Evolutionary conservation across 1,139 yeast species (phyloP).

Genomic region (Kluyveromyces sp.): DNA sequence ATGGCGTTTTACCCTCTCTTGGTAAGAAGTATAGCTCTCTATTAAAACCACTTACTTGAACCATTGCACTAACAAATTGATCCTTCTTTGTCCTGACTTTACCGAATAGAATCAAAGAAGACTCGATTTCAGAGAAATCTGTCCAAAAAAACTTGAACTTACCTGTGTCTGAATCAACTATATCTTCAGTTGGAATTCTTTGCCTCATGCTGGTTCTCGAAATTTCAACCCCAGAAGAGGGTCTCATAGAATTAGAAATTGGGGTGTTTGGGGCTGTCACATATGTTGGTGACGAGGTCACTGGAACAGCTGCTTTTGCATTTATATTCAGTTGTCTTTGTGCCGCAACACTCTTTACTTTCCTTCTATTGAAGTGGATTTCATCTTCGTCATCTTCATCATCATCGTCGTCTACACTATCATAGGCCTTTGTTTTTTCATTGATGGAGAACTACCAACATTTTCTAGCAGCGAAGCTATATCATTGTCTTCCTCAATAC

Average conservation of each 20-base stretch:
- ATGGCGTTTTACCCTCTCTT: constrained; percentile 42
- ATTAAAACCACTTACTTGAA: constrained; percentile 62
- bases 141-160: constrained; percentile 78
- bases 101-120: constrained; percentile 72
- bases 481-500: constrained; percentile 5
- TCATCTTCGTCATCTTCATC: constrained; percentile 44
- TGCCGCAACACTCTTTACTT: constrained; percentile 30
- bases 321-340: constrained; percentile 30
- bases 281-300: constrained; percentile 23
- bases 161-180: constrained; percentile 37
- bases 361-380: constrained; percentile 39
- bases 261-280: constrained; percentile 31
- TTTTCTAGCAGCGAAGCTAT: constrained; percentile 11
- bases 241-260: not conserved
- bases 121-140: constrained; percentile 76
- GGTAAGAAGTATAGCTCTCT: constrained; percentile 80
- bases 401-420: constrained; percentile 33
- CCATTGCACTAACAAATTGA: constrained; percentile 62
- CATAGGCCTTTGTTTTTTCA: constrained; percentile 11
- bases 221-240: not conserved
- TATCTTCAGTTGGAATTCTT: constrained; percentile 41
- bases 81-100: constrained; percentile 56
- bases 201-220: constrained; percentile 13
- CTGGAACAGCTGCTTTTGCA: constrained; percentile 20
- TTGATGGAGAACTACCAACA: constrained; percentile 18